phyloP scores from a whole-genome alignment of 1,284 basidiomycete species.

The Ustilago vetiveriae region DNA sequence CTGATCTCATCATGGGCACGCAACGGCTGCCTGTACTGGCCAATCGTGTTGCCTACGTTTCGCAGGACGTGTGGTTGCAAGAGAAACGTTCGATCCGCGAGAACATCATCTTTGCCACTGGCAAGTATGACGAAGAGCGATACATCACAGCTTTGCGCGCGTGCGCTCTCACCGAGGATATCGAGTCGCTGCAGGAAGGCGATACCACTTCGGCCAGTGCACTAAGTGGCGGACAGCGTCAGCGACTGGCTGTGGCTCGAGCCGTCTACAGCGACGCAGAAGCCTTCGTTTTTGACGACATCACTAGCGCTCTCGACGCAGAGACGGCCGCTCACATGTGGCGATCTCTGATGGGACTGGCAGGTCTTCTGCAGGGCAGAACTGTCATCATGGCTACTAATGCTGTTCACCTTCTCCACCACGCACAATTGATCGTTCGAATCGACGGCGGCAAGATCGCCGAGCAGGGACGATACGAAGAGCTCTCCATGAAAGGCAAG shows the following conservation, averaged over 20 bases:
- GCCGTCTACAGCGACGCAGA: slow-evolving; percentile 60
- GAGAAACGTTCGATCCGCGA: slow-evolving; percentile 53
- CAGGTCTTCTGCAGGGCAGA: slow-evolving; percentile 39
- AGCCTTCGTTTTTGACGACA: slow-evolving; percentile 61
- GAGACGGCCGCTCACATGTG: slow-evolving; percentile 71
- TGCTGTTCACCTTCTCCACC: slow-evolving; percentile 46
- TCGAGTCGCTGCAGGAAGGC: slow-evolving; percentile 53
- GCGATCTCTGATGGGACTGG: slow-evolving; percentile 39
- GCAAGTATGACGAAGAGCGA: slow-evolving; percentile 47
- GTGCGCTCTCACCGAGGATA: slow-evolving; percentile 57
- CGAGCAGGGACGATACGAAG: slow-evolving; percentile 44
- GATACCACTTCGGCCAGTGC: slow-evolving; percentile 57
- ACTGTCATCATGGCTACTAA: slow-evolving; percentile 57
- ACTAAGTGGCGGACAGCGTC: slow-evolving; percentile 62
- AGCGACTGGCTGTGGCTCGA: slow-evolving; percentile 60
- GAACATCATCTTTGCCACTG: slow-evolving; percentile 59
- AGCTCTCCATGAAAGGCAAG: slow-evolving; percentile 49
- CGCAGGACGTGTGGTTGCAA: slow-evolving; percentile 60
- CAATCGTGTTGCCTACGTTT: slow-evolving; percentile 52
- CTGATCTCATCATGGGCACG: slow-evolving; percentile 44
- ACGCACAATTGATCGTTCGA: slow-evolving; percentile 34
- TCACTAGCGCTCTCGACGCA: slow-evolving; percentile 73
- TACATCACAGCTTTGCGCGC: slow-evolving; percentile 52
- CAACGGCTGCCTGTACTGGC: slow-evolving; percentile 30
- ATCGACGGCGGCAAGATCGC: slow-evolving; percentile 49